These are phyloP conservation scores for Angomonas desouzai DNA, from an alignment of 208 protist genomes.

Conservation along the genomic window DNA sequence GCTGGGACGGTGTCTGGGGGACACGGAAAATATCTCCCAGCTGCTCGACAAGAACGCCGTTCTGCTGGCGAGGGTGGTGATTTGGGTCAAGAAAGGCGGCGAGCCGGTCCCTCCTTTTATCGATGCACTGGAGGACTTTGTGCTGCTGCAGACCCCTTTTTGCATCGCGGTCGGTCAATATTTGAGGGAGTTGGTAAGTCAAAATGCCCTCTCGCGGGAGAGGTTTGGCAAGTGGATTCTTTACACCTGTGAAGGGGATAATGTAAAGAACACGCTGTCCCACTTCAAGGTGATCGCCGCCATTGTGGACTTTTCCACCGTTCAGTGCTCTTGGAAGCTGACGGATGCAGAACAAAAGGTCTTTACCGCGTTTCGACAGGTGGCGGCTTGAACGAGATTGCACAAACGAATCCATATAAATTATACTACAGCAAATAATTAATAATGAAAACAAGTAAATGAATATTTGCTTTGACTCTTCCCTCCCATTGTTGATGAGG, in stretches of 20 bases:
- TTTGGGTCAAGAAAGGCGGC: constrained; percentile 21
- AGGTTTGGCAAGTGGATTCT: constrained; percentile 42
- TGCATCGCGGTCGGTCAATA: constrained; percentile 42
- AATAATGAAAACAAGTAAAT: too few relatives aligned
- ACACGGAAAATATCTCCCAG: constrained; percentile 10
- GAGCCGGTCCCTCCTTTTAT: constrained; percentile 5
- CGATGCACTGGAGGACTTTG: constrained; percentile 23
- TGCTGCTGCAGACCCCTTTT: constrained; percentile 36
- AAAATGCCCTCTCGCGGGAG: constrained; percentile 22
- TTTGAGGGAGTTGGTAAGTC: constrained; percentile 42
- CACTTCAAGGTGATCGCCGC: constrained; percentile 30
- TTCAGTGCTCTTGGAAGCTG: constrained; percentile 27
- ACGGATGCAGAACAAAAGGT: constrained; percentile 19
- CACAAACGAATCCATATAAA: too few relatives aligned
- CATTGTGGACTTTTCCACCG: constrained; percentile 41
- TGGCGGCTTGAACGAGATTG: neutral
- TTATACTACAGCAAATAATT: too few relatives aligned
- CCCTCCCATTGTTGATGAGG: neutral
- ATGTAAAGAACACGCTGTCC: neutral
- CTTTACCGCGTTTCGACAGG: neutral
- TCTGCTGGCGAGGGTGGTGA: constrained; percentile 33
- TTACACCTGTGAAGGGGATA: constrained; percentile 14
- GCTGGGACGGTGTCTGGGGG: constrained; percentile 10
- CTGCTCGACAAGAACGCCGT: constrained; percentile 43
- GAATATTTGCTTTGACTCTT: neutral